Conservation (phyloP, 495 filamentous ascomycete species). For the Penicillium nucicola region DNA sequence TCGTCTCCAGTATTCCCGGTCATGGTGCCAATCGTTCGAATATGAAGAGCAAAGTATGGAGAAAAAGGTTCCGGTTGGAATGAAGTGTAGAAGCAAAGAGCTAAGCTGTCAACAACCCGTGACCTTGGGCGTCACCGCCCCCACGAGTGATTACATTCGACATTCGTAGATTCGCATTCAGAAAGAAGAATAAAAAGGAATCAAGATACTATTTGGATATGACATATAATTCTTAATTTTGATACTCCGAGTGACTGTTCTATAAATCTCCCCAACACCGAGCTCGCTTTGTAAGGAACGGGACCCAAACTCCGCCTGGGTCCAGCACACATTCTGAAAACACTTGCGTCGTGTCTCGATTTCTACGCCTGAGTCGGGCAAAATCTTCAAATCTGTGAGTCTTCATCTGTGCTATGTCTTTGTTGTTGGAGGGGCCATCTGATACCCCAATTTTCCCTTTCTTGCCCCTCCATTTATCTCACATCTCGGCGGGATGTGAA, state of each 20-base stretch:
- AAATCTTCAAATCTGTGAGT: slow-evolving; percentile 35
- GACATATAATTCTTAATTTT: not conserved
- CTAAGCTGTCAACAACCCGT: slow-evolving; percentile 27
- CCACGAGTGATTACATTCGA: slow-evolving; percentile 9
- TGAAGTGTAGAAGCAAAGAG: not conserved
- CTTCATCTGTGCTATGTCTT: not conserved
- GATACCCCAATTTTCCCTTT: slow-evolving; percentile 14
- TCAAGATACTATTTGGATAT: not conserved
- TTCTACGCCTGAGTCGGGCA: slow-evolving; percentile 31
- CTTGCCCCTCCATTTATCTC: slow-evolving; percentile 19
- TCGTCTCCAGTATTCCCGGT: slow-evolving; percentile 21
- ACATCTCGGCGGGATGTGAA: slow-evolving; percentile 3
- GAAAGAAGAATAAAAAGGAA: not conserved
- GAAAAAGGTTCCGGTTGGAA: slow-evolving; percentile 1
- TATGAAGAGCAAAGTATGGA: not conserved
- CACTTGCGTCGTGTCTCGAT: slow-evolving; percentile 35
- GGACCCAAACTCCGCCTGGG: slow-evolving; percentile 24
- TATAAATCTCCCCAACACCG: not conserved
- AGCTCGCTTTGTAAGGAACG: slow-evolving; percentile 27
- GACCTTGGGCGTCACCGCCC: slow-evolving; percentile 32
- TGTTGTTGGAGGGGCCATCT: slow-evolving; percentile 2
- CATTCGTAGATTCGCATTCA: not conserved
- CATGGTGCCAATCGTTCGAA: slow-evolving; percentile 18
- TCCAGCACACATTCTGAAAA: slow-evolving; percentile 14
- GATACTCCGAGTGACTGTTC: not conserved